Conservation (phyloP, 371 early-diverging fungal species). For the Circinella minor region DNA sequence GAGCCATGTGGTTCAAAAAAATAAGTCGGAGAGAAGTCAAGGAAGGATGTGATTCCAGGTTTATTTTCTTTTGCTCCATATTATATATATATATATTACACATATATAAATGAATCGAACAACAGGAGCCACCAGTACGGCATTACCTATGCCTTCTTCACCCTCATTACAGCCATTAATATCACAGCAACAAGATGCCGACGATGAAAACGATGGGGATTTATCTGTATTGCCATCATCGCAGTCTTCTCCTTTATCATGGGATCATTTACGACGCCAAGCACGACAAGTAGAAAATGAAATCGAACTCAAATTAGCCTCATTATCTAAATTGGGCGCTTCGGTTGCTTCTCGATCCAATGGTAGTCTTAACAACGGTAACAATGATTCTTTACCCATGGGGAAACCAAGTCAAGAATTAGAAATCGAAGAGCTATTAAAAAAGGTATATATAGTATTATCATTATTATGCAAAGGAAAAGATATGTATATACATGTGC, state of each 20-base stretch:
- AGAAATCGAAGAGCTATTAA: constrained; percentile 63
- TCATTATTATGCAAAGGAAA: not conserved
- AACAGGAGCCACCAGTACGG: constrained; percentile 7
- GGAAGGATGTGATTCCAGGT: too few relatives aligned
- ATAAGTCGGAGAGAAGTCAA: too few relatives aligned
- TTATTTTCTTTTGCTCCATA: too few relatives aligned
- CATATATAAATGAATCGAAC: not conserved
- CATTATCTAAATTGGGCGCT: constrained; percentile 47
- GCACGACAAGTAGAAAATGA: constrained; percentile 74
- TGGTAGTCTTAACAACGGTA: not conserved
- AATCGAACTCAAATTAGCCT: constrained; percentile 61
- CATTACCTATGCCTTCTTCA: constrained; percentile 13
- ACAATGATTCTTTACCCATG: constrained; percentile 7
- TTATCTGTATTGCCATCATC: constrained; percentile 19
- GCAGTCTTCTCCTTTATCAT: constrained; percentile 33
- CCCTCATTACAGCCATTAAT: constrained; percentile 3
- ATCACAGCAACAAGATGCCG: not conserved
- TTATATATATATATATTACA: too few relatives aligned
- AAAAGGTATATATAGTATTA: constrained; percentile 44
- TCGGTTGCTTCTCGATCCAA: constrained; percentile 15
- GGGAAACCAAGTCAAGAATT: constrained; percentile 52
- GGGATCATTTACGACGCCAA: constrained; percentile 72
- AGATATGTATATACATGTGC: too few relatives aligned
- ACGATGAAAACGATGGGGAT: constrained; percentile 25
- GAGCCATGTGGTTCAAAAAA: too few relatives aligned